A percentile compares a stretch with the other conserved stretches of the same genome.
Evolutionary conservation across 2,329 filamentous ascomycete genomes (phyloP).

Genomic region (Aspergillus sp.): DNA sequence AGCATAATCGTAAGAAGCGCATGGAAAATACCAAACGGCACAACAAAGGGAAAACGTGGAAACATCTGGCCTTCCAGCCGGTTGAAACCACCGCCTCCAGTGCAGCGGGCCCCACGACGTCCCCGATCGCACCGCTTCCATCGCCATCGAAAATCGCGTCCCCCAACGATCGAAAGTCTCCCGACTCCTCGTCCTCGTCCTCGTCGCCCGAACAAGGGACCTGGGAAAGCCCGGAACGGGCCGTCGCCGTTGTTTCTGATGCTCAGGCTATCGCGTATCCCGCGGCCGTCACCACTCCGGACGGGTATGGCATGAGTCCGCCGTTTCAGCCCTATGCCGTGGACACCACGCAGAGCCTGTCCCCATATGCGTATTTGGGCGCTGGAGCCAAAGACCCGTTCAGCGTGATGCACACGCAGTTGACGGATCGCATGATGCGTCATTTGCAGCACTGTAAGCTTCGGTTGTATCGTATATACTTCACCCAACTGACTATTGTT

Average conservation of each 20-base stretch:
- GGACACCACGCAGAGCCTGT: neutral
- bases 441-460: conserved; percentile 38
- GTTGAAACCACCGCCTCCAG: conserved; percentile 23
- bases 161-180: conserved; percentile 1
- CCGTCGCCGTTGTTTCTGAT: conserved; percentile 7
- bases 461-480: neutral
- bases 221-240: conserved; percentile 13
- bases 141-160: conserved; percentile 3
- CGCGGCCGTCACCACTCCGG: neutral
- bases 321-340: conserved; percentile 13
- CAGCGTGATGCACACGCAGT: conserved; percentile 32
- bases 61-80: conserved; percentile 35
- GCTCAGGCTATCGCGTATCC: conserved; percentile 7
- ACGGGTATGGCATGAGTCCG: conserved; percentile 14
- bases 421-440: conserved; percentile 37
- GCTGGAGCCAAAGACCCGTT: conserved; percentile 37
- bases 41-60: conserved; percentile 36
- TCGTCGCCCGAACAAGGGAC: conserved; percentile 13
- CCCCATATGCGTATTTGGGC: conserved; percentile 29
- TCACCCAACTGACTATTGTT: neutral
- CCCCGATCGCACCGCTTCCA: conserved; percentile 1
- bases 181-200: conserved; percentile 5
- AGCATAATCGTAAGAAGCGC: conserved; percentile 43
- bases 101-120: conserved; percentile 6
- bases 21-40: conserved; percentile 40